Evolutionary conservation across 2,329 filamentous ascomycete species (phyloP), one percentile per base, ranked within the genome.

Genomic region (Penicillium crustosum): DNA sequence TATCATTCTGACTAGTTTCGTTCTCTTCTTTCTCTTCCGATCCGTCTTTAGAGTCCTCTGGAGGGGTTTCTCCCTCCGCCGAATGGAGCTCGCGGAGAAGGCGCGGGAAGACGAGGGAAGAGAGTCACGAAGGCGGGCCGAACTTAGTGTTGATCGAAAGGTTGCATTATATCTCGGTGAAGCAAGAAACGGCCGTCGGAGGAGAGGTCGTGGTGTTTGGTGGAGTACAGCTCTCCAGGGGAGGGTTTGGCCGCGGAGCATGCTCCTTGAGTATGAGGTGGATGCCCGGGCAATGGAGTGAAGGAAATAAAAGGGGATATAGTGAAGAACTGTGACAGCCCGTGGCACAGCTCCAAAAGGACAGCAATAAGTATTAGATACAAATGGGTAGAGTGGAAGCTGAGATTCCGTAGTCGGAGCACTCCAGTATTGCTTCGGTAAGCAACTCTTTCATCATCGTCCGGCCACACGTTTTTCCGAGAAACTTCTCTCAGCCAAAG

Each of bases 201-300:
- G 59, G 53, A 75, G 61, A 59, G 74, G 73, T 54, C 76, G 77
- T 67, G 77, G 76, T 59, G 79, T 78, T 66, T 78, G 78, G 64
- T 79, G 80, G 69, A 85, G 78, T 67, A 83, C 84, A 74, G 79
- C 78, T 78, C 86, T 83, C 86, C 86, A 89, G 77, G 85, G 83
- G 70, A 87, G 75, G 65, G 82, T 83, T 75, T 85, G 84, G 69
- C 83, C 81, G 78, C 85, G 84, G 73, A 86, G 80, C 86, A 88
- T 89, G 74, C 77, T 82, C 70, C 60, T 64, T 54, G 57, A 58
- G 56, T 58, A 57, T 68, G 55, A 52, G 57, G 53, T 39, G 38
- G 23, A 49, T 47, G 47, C 29, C 43, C 54, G 53, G 50, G 52
- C 27, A 48, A 45, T 48, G 45, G 36, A n/a, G 33, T 9, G n/a